A percentile compares a stretch with the other conserved stretches of the same genome.
Evolutionary conservation across 257 asterid species (phyloP).

Genomic region (Fraxinus excelsior): DNA sequence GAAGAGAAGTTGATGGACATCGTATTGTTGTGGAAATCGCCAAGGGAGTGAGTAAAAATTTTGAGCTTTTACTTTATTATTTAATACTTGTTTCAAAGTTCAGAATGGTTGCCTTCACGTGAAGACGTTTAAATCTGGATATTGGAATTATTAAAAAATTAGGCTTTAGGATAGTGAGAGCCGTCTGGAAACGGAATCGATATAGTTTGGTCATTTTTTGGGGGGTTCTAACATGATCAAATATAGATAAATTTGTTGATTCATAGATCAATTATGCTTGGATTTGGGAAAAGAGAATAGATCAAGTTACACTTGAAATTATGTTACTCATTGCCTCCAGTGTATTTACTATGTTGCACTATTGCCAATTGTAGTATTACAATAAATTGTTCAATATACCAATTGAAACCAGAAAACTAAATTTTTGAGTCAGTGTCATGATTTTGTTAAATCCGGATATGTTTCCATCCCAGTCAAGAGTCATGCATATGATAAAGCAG

Average conservation of each 20-base stretch:
- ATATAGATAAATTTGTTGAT: neutral
- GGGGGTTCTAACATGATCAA: neutral
- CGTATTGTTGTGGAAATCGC: constrained; percentile 66
- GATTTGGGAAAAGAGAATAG: neutral
- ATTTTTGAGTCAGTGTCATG: neutral
- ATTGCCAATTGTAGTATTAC: neutral
- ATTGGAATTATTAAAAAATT: neutral
- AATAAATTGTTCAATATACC: neutral
- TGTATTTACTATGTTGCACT: too few relatives aligned
- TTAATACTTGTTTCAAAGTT: neutral
- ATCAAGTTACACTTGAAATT: neutral
- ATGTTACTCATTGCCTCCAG: neutral
- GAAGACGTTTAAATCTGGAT: neutral
- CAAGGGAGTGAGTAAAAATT: constrained; percentile 53
- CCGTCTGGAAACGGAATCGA: neutral
- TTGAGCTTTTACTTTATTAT: neutral
- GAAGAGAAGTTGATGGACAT: constrained; percentile 71
- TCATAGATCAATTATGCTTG: neutral
- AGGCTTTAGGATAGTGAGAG: neutral
- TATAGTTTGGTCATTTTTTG: neutral
- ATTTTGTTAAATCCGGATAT: too few relatives aligned
- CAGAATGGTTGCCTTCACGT: neutral
- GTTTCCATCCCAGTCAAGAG: neutral
- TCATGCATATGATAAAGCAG: neutral
- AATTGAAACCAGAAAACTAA: neutral